Evolutionary conservation across 2,329 filamentous ascomycete genomes (phyloP).

Genomic region (Fusarium humuli): DNA sequence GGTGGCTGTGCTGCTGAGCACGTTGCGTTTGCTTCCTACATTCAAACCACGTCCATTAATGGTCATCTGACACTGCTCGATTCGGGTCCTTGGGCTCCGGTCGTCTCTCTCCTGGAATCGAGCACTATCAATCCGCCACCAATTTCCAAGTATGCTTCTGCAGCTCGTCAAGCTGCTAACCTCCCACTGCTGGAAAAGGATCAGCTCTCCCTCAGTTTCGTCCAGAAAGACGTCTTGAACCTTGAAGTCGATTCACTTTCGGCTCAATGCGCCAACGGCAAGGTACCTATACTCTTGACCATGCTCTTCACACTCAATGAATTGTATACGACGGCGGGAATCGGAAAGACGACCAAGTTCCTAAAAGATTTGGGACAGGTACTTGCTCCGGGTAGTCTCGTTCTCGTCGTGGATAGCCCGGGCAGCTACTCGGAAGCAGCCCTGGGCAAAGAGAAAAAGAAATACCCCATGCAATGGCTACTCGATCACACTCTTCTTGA

Average conservation of each 20-base stretch:
- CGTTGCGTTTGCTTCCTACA: constrained; percentile 61
- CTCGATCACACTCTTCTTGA: constrained; percentile 82
- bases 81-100: constrained; percentile 79
- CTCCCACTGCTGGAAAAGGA: constrained; percentile 55
- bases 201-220: constrained; percentile 57
- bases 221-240: constrained; percentile 62
- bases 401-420: constrained; percentile 92
- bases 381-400: constrained; percentile 69
- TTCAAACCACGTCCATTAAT: constrained; percentile 46
- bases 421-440: constrained; percentile 90
- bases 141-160: constrained; percentile 66
- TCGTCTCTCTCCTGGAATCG: constrained; percentile 69
- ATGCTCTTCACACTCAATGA: constrained; percentile 97
- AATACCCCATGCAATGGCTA: constrained; percentile 94
- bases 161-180: constrained; percentile 58
- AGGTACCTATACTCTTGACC: constrained; percentile 71
- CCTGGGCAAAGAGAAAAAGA: constrained; percentile 70
- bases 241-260: constrained; percentile 53
- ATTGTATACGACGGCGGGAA: constrained; percentile 82
- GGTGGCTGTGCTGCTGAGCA: constrained; percentile 74
- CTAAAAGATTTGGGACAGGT: constrained; percentile 74
- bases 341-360: constrained; percentile 79
- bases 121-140: constrained; percentile 65
- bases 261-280: constrained; percentile 46
- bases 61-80: constrained; percentile 76